A percentile compares a stretch with the other conserved stretches of the same genome.
These are phyloP conservation scores for Earliella scabrosa DNA, from an alignment of 1,284 basidiomycete species.

Conservation along the genomic window DNA sequence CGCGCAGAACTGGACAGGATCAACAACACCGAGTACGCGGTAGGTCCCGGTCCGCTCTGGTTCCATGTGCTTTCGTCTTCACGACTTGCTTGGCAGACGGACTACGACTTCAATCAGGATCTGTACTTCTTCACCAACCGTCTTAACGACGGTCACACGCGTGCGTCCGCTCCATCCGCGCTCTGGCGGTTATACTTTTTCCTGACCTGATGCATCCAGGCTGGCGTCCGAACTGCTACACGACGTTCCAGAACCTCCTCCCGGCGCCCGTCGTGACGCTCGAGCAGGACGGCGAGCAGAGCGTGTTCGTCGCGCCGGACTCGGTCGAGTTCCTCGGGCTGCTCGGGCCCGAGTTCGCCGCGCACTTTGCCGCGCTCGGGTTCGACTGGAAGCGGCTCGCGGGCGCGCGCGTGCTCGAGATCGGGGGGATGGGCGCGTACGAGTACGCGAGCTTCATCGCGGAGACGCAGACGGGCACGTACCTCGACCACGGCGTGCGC, in stretches of 20 bases:
- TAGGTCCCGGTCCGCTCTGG: slow-evolving; percentile 26
- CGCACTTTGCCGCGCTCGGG: slow-evolving; percentile 51
- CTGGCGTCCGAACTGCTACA: slow-evolving; percentile 65
- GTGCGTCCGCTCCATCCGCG: slow-evolving; percentile 40
- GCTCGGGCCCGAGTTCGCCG: slow-evolving; percentile 41
- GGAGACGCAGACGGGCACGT: slow-evolving; percentile 61
- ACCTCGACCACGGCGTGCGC: slow-evolving; percentile 63
- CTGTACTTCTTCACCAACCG: slow-evolving; percentile 59
- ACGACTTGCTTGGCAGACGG: slow-evolving; percentile 31
- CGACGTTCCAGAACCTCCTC: slow-evolving; percentile 59
- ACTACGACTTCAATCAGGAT: slow-evolving; percentile 67
- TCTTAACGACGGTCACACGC: slow-evolving; percentile 69
- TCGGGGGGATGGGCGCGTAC: slow-evolving; percentile 58
- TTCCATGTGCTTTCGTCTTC: not conserved
- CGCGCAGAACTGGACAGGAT: slow-evolving; percentile 51
- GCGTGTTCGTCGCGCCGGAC: slow-evolving; percentile 62
- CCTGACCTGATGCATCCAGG: slow-evolving; percentile 36
- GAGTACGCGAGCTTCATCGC: slow-evolving; percentile 62
- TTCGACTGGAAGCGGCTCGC: slow-evolving; percentile 66
- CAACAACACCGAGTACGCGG: slow-evolving; percentile 50
- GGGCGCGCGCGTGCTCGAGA: slow-evolving; percentile 58
- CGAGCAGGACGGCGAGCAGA: slow-evolving; percentile 54
- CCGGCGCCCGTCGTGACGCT: slow-evolving; percentile 63
- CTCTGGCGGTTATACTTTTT: too few species aligned
- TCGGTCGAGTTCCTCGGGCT: slow-evolving; percentile 22